Evolutionary conservation across 805 yeast genomes (phyloP).

Genomic region (Starmera dryadoides): DNA sequence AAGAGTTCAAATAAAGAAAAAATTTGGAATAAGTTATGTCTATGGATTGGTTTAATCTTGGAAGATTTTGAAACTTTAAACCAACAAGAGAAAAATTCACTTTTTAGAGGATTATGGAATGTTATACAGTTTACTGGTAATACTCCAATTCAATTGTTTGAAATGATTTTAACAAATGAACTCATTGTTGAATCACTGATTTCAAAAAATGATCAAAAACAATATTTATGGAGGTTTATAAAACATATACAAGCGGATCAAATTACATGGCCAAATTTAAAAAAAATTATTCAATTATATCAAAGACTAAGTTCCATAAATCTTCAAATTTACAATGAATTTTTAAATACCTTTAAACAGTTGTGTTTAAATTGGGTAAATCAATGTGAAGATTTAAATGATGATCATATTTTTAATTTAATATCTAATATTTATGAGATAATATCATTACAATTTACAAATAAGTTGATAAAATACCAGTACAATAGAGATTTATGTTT

Average conservation of each 20-base stretch:
- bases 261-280: not conserved
- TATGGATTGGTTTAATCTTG: slow-evolving; percentile 7
- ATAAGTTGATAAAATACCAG: not conserved
- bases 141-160: not conserved
- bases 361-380: not conserved
- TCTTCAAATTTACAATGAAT: no score
- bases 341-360: slow-evolving; percentile 3
- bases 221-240: not conserved
- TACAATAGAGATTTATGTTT: slow-evolving; percentile 5
- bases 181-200: not conserved
- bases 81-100: not conserved
- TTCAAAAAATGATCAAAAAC: not conserved
- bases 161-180: not conserved
- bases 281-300: not conserved
- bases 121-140: not conserved
- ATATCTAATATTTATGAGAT: not conserved
- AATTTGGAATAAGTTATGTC: slow-evolving; percentile 3
- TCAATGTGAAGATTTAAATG: not conserved
- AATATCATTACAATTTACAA: not conserved
- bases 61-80: slow-evolving; percentile 1
- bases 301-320: no score
- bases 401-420: no score
- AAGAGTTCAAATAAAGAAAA: not conserved
- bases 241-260: no score
- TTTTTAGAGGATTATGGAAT: slow-evolving; percentile 4